These are phyloP conservation scores for Paramecium caudatum DNA, from an alignment of 73 alveolate species.

Conservation along the genomic window DNA sequence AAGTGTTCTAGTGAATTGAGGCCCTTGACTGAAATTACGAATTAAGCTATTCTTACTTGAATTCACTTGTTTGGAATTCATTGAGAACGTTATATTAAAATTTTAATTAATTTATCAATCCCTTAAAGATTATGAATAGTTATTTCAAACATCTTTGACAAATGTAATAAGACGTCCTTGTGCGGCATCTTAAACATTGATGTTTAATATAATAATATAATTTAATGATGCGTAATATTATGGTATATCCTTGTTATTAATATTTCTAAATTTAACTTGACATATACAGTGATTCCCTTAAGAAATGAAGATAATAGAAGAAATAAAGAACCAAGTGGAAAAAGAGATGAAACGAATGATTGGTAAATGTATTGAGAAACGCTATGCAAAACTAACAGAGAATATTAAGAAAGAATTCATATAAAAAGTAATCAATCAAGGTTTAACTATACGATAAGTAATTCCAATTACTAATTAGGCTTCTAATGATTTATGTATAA, in stretches of 20 bases:
- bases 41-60: too few relatives aligned
- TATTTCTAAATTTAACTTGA: neutral
- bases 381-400: conserved; percentile 43
- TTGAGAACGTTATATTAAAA: too few relatives aligned
- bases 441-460: conserved; percentile 20
- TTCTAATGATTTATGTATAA: conserved; percentile 31
- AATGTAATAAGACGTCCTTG: too few relatives aligned
- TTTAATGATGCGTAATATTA: conserved; percentile 38
- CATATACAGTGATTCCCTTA: conserved; percentile 3
- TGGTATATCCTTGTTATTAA: neutral
- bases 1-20: too few relatives aligned
- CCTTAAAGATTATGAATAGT: too few relatives aligned
- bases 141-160: too few relatives aligned
- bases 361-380: conserved; percentile 47
- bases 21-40: too few relatives aligned
- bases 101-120: too few relatives aligned
- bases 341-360: conserved; percentile 38
- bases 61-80: too few relatives aligned
- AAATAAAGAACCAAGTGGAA: conserved; percentile 50
- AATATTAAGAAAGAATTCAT: conserved; percentile 18
- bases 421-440: neutral
- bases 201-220: neutral
- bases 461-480: neutral
- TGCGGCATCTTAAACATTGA: too few relatives aligned
- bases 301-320: conserved; percentile 60